Evolutionary conservation across 208 protist genomes (phyloP).

Genomic region (Leishmania major): DNA sequence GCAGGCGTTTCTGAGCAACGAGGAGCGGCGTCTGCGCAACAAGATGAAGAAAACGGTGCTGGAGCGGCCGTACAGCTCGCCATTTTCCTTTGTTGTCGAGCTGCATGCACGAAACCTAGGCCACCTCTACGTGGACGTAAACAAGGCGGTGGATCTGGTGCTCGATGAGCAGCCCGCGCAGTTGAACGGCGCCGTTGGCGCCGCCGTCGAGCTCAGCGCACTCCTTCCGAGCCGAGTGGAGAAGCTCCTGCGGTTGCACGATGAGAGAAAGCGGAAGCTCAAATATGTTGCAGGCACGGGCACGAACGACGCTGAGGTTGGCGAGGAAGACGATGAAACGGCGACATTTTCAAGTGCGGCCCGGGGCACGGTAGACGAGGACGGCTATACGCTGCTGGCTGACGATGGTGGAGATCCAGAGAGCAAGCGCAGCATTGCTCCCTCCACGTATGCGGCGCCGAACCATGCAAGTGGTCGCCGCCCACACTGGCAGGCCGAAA

Average conservation of each 20-base stretch:
- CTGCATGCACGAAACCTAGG: constrained; percentile 52
- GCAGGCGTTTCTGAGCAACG: constrained; percentile 90
- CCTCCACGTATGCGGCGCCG: background rate
- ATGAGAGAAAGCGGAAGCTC: constrained; percentile 1
- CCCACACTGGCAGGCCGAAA: background rate
- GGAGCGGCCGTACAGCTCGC: constrained; percentile 72
- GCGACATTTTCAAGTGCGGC: background rate
- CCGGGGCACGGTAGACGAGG: constrained; percentile 10
- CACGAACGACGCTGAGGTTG: background rate
- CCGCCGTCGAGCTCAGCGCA: constrained; percentile 37
- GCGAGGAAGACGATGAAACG: constrained; percentile 1
- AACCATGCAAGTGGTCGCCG: background rate
- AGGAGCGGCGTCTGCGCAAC: constrained; percentile 75
- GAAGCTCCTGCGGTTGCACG: constrained; percentile 27
- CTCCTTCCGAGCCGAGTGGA: constrained; percentile 41
- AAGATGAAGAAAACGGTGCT: constrained; percentile 88
- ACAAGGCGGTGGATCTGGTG: constrained; percentile 81
- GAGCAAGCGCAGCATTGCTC: background rate
- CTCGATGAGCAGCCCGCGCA: constrained; percentile 74
- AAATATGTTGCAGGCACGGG: background rate
- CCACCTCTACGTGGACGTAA: constrained; percentile 83
- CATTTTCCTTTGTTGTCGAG: constrained; percentile 87
- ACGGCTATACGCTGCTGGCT: constrained; percentile 25
- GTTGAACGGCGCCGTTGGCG: constrained; percentile 48
- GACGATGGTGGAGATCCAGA: background rate